phyloP scores from a whole-genome alignment of 2,329 filamentous ascomycete species.

The Ophiostoma tasmaniense region DNA sequence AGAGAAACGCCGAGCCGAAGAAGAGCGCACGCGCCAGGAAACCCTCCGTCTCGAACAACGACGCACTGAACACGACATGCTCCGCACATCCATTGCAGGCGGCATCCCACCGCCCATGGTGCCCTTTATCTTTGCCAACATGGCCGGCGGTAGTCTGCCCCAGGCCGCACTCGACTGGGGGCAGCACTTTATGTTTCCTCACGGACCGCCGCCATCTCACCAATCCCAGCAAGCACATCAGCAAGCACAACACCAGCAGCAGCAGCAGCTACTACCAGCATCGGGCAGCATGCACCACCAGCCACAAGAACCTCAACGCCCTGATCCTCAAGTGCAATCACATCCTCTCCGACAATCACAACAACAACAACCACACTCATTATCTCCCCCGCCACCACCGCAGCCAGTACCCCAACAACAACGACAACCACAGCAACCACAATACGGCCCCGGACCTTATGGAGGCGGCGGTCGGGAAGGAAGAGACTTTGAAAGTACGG shows the following conservation, averaged over 20 bases:
- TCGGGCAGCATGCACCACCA: neutral
- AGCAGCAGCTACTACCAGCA: neutral
- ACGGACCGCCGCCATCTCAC: slow-evolving; percentile 28
- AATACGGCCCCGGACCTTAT: slow-evolving; percentile 36
- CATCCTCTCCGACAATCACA: slow-evolving; percentile 22
- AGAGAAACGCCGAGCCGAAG: slow-evolving; percentile 63
- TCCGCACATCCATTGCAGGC: slow-evolving; percentile 57
- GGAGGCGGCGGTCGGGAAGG: slow-evolving; percentile 29
- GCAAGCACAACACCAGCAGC: slow-evolving; percentile 27
- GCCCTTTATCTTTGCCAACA: slow-evolving; percentile 65
- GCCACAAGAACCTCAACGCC: neutral
- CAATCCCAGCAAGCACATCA: slow-evolving; percentile 7
- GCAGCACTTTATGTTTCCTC: slow-evolving; percentile 51
- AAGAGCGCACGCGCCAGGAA: slow-evolving; percentile 60
- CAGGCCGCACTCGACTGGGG: slow-evolving; percentile 58
- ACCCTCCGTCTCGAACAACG: slow-evolving; percentile 61
- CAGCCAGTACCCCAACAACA: neutral
- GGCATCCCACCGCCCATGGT: slow-evolving; percentile 68
- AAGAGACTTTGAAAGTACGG: neutral
- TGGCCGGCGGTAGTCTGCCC: slow-evolving; percentile 54
- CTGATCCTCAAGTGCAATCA: neutral
- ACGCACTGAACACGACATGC: slow-evolving; percentile 63
- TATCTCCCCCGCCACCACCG: neutral
- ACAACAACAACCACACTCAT: slow-evolving; percentile 8
- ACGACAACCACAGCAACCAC: slow-evolving; percentile 40